A percentile compares a stretch with the other conserved stretches of the same genome.
Conservation (phyloP, 306 rosid species). For the Rosa rugosa region DNA sequence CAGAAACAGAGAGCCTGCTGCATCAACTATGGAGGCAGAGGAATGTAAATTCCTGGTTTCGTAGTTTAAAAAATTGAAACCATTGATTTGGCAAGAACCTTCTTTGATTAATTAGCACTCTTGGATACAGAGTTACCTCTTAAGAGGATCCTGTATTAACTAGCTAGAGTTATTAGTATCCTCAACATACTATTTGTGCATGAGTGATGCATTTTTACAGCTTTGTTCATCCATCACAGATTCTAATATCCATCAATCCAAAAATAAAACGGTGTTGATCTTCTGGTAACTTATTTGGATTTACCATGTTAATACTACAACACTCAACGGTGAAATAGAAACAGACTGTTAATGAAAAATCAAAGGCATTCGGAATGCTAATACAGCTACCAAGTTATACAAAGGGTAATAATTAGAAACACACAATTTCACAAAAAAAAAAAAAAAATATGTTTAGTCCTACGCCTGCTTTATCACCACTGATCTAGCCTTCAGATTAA, state of each 20-base stretch:
- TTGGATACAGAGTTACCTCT: neutral
- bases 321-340: neutral
- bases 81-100: neutral
- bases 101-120: neutral
- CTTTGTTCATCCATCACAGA: neutral
- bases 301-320: neutral
- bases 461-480: constrained; percentile 63
- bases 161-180: neutral
- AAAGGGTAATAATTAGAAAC: neutral
- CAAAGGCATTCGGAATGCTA: neutral
- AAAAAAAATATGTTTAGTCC: constrained; percentile 6
- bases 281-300: neutral
- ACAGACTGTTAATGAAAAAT: neutral
- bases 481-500: constrained; percentile 83
- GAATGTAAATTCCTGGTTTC: constrained; percentile 8
- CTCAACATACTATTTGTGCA: neutral
- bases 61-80: neutral
- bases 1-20: neutral
- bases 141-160: neutral
- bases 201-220: neutral
- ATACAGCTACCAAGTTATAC: neutral
- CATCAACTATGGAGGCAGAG: neutral
- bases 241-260: neutral
- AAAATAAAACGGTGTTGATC: neutral
- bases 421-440: neutral